phyloP scores from a whole-genome alignment of 2,329 filamentous ascomycete species.

The Verticillium zaregamsianum region DNA sequence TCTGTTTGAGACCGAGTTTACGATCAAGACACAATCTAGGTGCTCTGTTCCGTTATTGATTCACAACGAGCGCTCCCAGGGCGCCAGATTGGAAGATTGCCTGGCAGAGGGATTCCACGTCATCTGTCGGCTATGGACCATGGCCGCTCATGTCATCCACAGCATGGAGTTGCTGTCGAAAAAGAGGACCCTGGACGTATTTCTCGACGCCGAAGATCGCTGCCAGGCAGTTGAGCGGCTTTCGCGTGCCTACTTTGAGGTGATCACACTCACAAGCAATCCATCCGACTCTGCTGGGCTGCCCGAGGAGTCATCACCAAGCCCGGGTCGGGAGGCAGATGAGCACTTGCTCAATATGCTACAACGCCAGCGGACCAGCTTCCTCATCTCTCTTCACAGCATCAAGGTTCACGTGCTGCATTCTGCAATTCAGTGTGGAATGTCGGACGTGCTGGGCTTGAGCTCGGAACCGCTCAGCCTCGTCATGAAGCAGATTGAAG shows the following conservation, averaged over 20 bases:
- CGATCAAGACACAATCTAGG: slow-evolving; percentile 3
- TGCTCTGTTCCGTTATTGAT: background rate
- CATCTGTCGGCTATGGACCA: slow-evolving; percentile 25
- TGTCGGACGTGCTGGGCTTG: slow-evolving; percentile 1
- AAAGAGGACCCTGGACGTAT: background rate
- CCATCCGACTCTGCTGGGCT: background rate
- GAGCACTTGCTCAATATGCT: background rate
- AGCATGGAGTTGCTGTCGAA: background rate
- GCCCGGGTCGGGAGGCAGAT: background rate
- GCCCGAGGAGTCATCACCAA: background rate
- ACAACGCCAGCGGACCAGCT: background rate
- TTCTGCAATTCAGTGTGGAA: background rate
- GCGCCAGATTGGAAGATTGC: background rate
- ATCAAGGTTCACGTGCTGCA: background rate
- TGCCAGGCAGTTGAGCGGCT: background rate
- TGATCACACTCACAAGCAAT: slow-evolving; percentile 1
- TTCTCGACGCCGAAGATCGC: background rate
- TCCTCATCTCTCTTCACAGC: slow-evolving; percentile 3
- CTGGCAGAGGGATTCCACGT: slow-evolving; percentile 31
- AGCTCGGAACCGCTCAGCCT: slow-evolving; percentile 1
- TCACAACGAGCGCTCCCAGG: slow-evolving; percentile 11
- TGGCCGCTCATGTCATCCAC: background rate
- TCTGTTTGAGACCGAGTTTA: slow-evolving; percentile 35
- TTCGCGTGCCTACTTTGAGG: background rate
- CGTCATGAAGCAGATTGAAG: slow-evolving; percentile 6